These are phyloP conservation scores for Ceratocystis papillata DNA, from an alignment of 2,329 filamentous ascomycete genomes.

Conservation along the genomic window DNA sequence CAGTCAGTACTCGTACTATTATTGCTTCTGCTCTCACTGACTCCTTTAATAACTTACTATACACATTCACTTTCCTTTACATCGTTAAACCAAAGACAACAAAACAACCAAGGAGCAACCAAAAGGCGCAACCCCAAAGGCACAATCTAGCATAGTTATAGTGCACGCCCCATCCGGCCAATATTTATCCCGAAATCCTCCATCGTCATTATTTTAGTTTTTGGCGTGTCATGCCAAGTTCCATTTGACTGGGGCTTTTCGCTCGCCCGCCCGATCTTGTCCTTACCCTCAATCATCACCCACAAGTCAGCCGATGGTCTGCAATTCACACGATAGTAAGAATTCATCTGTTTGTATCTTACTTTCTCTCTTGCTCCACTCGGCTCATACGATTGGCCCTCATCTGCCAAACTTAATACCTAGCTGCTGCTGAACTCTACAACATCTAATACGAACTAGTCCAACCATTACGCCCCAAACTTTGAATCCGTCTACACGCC, in stretches of 20 bases:
- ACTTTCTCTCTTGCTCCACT: background rate
- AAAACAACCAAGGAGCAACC: background rate
- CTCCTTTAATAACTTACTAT: too few species aligned
- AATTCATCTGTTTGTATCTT: too few species aligned
- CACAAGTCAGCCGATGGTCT: too few species aligned
- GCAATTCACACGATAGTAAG: too few species aligned
- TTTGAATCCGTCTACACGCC: background rate
- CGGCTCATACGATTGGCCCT: too few species aligned
- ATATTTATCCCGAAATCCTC: conserved; percentile 12
- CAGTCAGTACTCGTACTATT: background rate
- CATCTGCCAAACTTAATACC: background rate
- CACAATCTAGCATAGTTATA: conserved; percentile 1
- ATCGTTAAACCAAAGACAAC: conserved; percentile 1
- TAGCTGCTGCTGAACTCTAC: background rate
- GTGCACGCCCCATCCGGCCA: conserved; percentile 12
- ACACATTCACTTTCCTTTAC: background rate
- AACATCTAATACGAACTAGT: conserved; percentile 8
- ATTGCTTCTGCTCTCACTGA: background rate
- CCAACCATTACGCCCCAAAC: background rate
- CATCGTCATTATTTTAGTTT: conserved; percentile 12
- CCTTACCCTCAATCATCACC: too few species aligned
- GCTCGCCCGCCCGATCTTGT: background rate
- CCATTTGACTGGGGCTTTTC: background rate
- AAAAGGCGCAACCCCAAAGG: too few species aligned
- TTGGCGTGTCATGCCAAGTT: conserved; percentile 3